phyloP scores from a whole-genome alignment of 1,139 yeast species.

The Yamadazyma friedrichii region DNA sequence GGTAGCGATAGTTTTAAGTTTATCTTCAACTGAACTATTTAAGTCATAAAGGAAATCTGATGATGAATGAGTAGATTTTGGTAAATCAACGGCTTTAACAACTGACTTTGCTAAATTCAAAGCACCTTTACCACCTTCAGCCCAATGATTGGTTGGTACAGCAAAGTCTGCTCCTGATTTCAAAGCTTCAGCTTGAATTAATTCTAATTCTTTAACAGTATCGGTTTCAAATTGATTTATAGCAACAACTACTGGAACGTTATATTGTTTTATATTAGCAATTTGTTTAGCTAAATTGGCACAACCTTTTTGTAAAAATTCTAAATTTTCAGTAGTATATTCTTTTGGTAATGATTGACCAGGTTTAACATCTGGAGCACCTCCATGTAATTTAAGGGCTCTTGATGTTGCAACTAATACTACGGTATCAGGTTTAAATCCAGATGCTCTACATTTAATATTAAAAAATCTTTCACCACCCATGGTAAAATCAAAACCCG shows the following conservation, averaged over 20 bases:
- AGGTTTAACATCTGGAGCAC: conserved; percentile 81
- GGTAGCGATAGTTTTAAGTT: conserved; percentile 61
- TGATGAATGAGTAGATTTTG: conserved; percentile 23
- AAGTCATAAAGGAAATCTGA: conserved; percentile 63
- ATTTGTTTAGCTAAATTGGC: conserved; percentile 76
- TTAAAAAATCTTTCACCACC: conserved; percentile 85
- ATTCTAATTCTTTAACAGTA: conserved; percentile 62
- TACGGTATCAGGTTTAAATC: conserved; percentile 68
- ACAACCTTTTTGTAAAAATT: conserved; percentile 61
- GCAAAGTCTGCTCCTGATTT: conserved; percentile 78
- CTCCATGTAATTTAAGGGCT: conserved; percentile 80
- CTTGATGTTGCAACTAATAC: conserved; percentile 79
- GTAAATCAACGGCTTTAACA: conserved; percentile 50
- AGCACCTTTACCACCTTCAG: conserved; percentile 78
- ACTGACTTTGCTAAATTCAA: conserved; percentile 68
- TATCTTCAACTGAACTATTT: conserved; percentile 60
- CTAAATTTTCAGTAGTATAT: conserved; percentile 66
- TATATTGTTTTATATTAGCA: conserved; percentile 64
- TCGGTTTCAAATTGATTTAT: conserved; percentile 75
- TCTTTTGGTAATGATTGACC: conserved; percentile 72
- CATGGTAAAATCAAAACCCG: conserved; percentile 86
- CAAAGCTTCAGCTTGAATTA: conserved; percentile 61
- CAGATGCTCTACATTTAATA: conserved; percentile 77
- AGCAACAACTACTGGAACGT: conserved; percentile 79
- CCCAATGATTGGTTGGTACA: conserved; percentile 78